phyloP scores from a whole-genome alignment of 345 rosid genomes.

The Hibiscus syriacus region DNA sequence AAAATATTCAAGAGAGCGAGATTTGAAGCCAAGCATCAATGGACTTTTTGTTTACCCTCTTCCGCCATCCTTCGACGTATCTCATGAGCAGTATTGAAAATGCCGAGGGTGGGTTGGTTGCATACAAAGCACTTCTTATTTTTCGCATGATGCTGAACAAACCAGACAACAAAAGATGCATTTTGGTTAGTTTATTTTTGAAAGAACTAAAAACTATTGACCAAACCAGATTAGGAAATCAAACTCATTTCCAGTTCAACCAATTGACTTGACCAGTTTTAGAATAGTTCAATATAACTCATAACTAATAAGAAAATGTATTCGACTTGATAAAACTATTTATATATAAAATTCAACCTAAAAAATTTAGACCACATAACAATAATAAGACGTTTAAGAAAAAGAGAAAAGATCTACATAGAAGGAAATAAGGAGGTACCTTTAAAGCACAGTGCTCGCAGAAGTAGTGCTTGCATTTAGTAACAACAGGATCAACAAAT shows the following conservation, averaged over 20 bases:
- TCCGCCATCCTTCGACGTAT: constrained; percentile 50
- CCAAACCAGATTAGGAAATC: neutral
- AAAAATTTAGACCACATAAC: no score
- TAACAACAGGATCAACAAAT: constrained; percentile 78
- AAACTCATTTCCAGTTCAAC: neutral
- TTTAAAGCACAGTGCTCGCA: constrained; percentile 91
- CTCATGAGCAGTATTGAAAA: constrained; percentile 75
- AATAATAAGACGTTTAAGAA: neutral
- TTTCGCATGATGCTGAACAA: constrained; percentile 68
- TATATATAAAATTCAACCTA: no score
- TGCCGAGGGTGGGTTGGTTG: constrained; percentile 76
- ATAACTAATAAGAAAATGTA: no score
- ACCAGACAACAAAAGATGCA: neutral
- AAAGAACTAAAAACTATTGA: neutral
- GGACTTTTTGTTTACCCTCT: constrained; percentile 6
- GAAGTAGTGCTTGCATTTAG: constrained; percentile 84
- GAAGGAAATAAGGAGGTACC: constrained; percentile 27
- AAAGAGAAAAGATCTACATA: neutral
- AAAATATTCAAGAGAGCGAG: neutral
- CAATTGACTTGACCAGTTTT: no score
- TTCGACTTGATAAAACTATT: no score
- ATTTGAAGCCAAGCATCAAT: neutral
- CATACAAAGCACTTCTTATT: constrained; percentile 91
- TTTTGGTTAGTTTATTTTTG: neutral
- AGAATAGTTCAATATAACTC: no score